These are phyloP conservation scores for Naganishia cerealis DNA, from an alignment of 1,284 basidiomycete genomes.

Conservation along the genomic window DNA sequence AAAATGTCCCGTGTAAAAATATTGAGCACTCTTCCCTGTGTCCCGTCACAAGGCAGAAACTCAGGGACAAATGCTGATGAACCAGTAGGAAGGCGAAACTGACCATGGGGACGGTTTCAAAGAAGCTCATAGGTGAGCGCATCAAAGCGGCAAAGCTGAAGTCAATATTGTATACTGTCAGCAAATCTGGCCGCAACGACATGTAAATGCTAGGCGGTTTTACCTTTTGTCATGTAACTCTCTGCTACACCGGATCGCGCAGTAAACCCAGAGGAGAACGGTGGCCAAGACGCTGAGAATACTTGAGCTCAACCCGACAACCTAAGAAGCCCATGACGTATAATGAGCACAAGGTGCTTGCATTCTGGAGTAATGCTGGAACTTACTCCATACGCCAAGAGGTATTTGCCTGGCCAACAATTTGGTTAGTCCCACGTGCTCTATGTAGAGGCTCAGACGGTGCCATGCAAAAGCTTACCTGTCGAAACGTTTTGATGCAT, in stretches of 20 bases:
- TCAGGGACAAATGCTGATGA: background rate
- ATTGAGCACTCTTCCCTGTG: slow-evolving; percentile 58
- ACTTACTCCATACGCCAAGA: slow-evolving; percentile 44
- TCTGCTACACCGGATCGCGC: slow-evolving; percentile 72
- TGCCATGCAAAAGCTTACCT: background rate
- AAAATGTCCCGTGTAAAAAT: slow-evolving; percentile 90
- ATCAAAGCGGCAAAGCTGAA: slow-evolving; percentile 63
- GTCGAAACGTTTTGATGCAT: slow-evolving; percentile 43
- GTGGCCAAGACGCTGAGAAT: slow-evolving; percentile 61
- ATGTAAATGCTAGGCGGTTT: too few relatives aligned
- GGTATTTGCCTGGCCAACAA: slow-evolving; percentile 56
- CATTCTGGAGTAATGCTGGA: background rate
- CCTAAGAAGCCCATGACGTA: background rate
- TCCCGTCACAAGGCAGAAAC: slow-evolving; percentile 56
- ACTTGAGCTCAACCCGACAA: slow-evolving; percentile 60
- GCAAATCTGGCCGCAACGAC: too few relatives aligned
- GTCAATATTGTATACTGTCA: background rate
- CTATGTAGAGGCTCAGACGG: too few relatives aligned
- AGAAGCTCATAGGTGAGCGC: slow-evolving; percentile 79
- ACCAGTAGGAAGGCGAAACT: slow-evolving; percentile 34
- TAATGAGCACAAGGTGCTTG: background rate
- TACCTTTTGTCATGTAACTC: slow-evolving; percentile 66
- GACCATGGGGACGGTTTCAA: slow-evolving; percentile 77
- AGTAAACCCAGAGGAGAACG: slow-evolving; percentile 73
- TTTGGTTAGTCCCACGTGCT: background rate